These are phyloP conservation scores for Sonneratia caseolaris DNA, from an alignment of 345 rosid genomes.

Conservation along the genomic window DNA sequence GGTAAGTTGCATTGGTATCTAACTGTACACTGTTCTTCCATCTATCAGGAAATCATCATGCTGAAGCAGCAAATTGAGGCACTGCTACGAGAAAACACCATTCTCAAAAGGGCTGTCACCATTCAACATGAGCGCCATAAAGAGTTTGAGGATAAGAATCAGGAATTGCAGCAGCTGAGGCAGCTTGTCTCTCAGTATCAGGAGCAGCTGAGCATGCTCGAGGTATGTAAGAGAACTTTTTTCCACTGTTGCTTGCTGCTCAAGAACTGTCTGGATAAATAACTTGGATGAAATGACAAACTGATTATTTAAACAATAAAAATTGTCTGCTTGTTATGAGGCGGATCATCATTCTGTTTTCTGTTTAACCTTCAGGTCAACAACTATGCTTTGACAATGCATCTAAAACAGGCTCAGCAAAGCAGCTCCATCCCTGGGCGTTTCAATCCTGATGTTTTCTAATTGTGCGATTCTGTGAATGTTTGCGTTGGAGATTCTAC, in stretches of 20 bases:
- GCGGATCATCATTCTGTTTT: background rate
- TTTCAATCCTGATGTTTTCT: slow-evolving; percentile 9
- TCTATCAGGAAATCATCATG: slow-evolving; percentile 47
- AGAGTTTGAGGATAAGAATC: slow-evolving; percentile 43
- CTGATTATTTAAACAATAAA: background rate
- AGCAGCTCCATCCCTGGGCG: slow-evolving; percentile 55
- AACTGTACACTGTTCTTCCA: background rate
- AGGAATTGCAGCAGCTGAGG: slow-evolving; percentile 54
- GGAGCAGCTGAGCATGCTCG: slow-evolving; percentile 60
- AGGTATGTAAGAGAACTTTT: slow-evolving; percentile 29
- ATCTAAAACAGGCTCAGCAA: slow-evolving; percentile 61
- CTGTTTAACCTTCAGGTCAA: slow-evolving; percentile 35
- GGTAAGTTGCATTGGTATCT: background rate
- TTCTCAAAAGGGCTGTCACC: slow-evolving; percentile 79
- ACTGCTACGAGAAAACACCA: slow-evolving; percentile 53
- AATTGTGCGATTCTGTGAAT: background rate
- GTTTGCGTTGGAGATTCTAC: background rate
- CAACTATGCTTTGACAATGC: slow-evolving; percentile 75
- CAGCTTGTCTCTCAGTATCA: slow-evolving; percentile 69
- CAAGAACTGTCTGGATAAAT: background rate
- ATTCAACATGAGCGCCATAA: slow-evolving; percentile 84
- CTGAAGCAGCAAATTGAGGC: slow-evolving; percentile 64
- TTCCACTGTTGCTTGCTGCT: background rate
- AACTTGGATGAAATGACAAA: background rate
- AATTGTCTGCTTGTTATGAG: background rate